Percentiles rank a stretch among this genome's conserved stretches.
These are phyloP conservation scores for Mariannaea elegans DNA, from an alignment of 2,329 filamentous ascomycete species.

Conservation along the genomic window DNA sequence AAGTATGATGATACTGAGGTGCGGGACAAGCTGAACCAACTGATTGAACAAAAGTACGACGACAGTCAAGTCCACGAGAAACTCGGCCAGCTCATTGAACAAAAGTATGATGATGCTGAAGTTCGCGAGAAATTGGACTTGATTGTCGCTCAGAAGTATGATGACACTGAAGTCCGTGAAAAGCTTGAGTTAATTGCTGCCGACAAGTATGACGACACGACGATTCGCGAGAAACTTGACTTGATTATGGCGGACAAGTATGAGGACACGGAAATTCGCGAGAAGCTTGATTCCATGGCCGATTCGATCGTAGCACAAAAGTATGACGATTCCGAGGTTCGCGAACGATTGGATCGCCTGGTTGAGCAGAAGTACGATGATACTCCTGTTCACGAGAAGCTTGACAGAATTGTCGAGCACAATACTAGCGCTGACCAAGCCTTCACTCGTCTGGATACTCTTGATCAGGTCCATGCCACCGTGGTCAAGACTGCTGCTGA, in stretches of 20 bases:
- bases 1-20: constrained; percentile 39
- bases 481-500: constrained; percentile 86
- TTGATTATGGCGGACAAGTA: constrained; percentile 39
- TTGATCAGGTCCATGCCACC: constrained; percentile 89
- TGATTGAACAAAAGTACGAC: constrained; percentile 48
- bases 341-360: constrained; percentile 52
- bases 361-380: constrained; percentile 72
- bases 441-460: constrained; percentile 78
- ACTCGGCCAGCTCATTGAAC: constrained; percentile 37
- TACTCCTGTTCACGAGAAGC: constrained; percentile 51
- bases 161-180: constrained; percentile 49
- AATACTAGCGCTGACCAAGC: constrained; percentile 73
- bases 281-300: constrained; percentile 42
- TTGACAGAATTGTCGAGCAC: constrained; percentile 65
- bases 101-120: constrained; percentile 40
- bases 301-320: constrained; percentile 55
- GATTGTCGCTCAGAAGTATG: constrained; percentile 63
- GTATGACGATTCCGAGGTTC: constrained; percentile 61
- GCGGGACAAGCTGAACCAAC: constrained; percentile 37
- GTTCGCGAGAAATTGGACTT: constrained; percentile 39
- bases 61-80: constrained; percentile 40
- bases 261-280: constrained; percentile 40
- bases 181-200: constrained; percentile 60
- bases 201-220: constrained; percentile 57
- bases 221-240: constrained; percentile 42